Evolutionary conservation across 2,329 filamentous ascomycete species (phyloP), one percentile per base, ranked within the genome.

Genomic region (Arachnomyces sp.): DNA sequence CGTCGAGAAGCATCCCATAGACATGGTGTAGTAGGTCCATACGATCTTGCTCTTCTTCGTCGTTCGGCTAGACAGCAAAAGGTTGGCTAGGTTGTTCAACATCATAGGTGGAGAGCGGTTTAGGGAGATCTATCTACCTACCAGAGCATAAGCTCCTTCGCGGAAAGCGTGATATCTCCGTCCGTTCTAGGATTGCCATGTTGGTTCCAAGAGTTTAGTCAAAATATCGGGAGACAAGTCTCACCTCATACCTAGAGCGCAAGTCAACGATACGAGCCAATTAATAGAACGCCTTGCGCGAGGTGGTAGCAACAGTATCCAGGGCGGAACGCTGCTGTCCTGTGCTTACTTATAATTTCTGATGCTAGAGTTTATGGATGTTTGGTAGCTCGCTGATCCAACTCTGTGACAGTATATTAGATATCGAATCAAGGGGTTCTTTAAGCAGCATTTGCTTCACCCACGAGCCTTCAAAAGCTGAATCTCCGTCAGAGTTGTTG

Each of bases 1-100:
- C 47, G 29, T 41, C 47, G 16, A 50, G 42, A 20, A 51, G 44
- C 39, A 52, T 46, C 30, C 44, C 44, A 16, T 46, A 51, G 28
- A 54, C 43, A 35, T 53, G 50, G 31, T 54, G 52, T 34, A 47
- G 43, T 9, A 51, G 42, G 34, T 52, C 50, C 43, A 46, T 32
- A 5, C 43, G 36, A 14, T 46, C 43, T 36, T 46, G 43, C 33
- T 46, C 43, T 30, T 40, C 38, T 31, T 46, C 41, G 25, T 46
- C 43, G 20, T 46, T 46, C 29, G 31, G 13, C 34, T 15, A n/a
- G n/a, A n/a, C n/a, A n/a, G n/a, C n/a, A n/a, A n/a, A n/a, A n/a
- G n/a, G n/a, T n/a, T n/a, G n/a, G n/a, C n/a, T n/a, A n/a, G n/a
- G n/a, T n/a, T n/a, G n/a, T n/a, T n/a, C n/a, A n/a, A n/a, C n/a